Base-by-base conservation (phyloP, 257 asterid species). In the Lavandula angustifolia region DNA sequence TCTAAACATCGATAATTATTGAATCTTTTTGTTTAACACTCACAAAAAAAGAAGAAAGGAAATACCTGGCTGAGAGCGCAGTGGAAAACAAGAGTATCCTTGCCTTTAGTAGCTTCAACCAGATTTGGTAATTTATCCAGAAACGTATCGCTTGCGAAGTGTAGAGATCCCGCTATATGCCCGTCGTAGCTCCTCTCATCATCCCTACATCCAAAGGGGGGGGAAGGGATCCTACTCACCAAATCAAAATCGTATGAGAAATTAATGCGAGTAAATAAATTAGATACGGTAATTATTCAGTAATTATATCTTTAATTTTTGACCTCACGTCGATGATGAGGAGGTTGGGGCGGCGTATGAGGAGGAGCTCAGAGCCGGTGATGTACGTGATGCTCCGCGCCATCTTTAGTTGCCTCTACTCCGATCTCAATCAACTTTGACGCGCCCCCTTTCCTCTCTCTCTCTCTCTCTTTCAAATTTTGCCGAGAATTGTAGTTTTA, bases 51-150 rank as follows among this genome's bases (percentile, higher is more conserved):
- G 27, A 22, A 22, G 2, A 22, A 22, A 52, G 52, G 12, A 3
- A 10, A 17, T 32, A 90, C 99, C 99, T 92, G 99, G 85, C 99
- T 92, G 46, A 92, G 94, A 70, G 99, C 99, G 64, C 99, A 92
- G 64, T 92, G 99, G 75, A 92, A 92, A 62, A 92, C 88, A 40
- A 92, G 89, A 64, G 99, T 87, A 64, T 92, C 99, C 82, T 89
- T 92, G 68, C 75, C 94, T 60, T 87, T 77, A 32, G 91, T 77
- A 44, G 94, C 77, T 74, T 92, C 86, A 70, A 81, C 64, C 18
- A 92, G 88, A 67, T 53, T 65, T 10, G 99, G 92, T 4, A 92
- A 64, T 70, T 87, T 89, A 33, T 84, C 95, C 33, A 71, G 13
- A 67, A 92, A 92, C 3, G 86, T 76, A 48, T 84, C 96, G 72